Evolutionary conservation across 306 rosid genomes (phyloP).

Genomic region (Vicia sativa): DNA sequence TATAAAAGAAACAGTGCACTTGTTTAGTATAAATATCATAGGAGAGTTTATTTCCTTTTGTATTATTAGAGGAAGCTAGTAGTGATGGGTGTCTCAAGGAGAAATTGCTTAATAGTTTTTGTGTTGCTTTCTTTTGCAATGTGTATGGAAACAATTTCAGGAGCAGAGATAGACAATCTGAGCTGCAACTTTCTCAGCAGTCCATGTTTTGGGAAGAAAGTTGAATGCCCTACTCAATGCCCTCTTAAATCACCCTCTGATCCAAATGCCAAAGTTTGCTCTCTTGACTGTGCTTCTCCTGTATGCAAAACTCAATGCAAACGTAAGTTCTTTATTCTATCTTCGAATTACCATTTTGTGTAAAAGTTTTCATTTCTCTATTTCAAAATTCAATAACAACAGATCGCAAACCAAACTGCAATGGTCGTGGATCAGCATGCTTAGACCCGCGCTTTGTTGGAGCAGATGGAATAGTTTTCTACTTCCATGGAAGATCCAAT

Average conservation of each 20-base stretch:
- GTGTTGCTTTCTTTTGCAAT: conserved; percentile 42
- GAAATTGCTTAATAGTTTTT: conserved; percentile 21
- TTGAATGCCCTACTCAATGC: conserved; percentile 64
- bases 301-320: too few species aligned
- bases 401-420: too few species aligned
- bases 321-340: too few species aligned
- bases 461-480: too few species aligned
- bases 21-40: conserved; percentile 37
- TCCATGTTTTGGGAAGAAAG: conserved; percentile 53
- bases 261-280: conserved; percentile 70
- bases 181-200: conserved; percentile 45
- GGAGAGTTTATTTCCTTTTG: not conserved
- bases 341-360: too few species aligned
- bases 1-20: not conserved
- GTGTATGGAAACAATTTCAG: conserved; percentile 44
- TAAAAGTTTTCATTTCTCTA: too few species aligned
- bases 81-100: conserved; percentile 48
- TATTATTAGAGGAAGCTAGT: conserved; percentile 1
- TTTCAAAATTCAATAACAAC: too few species aligned
- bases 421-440: too few species aligned
- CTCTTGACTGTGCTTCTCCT: conserved; percentile 56
- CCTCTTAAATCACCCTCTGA: conserved; percentile 54
- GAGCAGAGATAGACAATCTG: conserved; percentile 27
- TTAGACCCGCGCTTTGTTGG: too few species aligned
- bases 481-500: too few species aligned